Base-by-base conservation (phyloP, 331 rosid species). In the Pyracantha coccinea region DNA sequence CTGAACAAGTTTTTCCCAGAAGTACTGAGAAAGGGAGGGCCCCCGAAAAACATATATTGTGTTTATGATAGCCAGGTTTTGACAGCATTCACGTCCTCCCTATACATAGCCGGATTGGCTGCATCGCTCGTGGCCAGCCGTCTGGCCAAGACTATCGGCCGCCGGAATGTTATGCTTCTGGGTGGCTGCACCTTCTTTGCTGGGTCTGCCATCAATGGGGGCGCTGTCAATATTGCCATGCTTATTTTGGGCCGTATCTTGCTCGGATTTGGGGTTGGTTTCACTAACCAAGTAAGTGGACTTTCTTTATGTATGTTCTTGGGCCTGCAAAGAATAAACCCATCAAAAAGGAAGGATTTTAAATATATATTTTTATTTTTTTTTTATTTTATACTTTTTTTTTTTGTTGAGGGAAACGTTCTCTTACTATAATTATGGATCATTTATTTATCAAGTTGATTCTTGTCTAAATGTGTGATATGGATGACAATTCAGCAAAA, bases 161-260 rank as follows among this genome's bases (percentile, higher is more conserved):
- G 92, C 13, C 84, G 83, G 71, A 86, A 79, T 70, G 70, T 70
- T 73, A 84, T 90, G 77, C 31, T 90, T 3, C n/a, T 88, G 1
- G 92, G 96, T 17, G 96, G 92, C 27, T 23, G 29, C 78, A 66
- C 78, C 47, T 90, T 90, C 62, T 67, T 90, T 17, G 74, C 55
- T 0, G 96, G 96, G 1, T 82, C 84, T 45, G 86, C 83, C n/a
- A 27, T 88, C 63, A 90, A 90, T 16, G 96, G 92, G 3, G 87
- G 71, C 11, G 77, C 92, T 17, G 76, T 79, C 73, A 84, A 90
- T 74, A 66, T 88, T 68, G 61, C 79, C 20, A 86, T 90, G 96
- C 90, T 90, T 71, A 84, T 88, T 53, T 19, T 86, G 27, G 96
- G 92, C 4, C 96, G 96, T 5, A 71, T 90, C 71, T 78, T 90